A percentile compares a stretch with the other conserved stretches of the same genome.
Conservation (phyloP, 2,329 filamentous ascomycete genomes). For the Anthostomella pinea region DNA sequence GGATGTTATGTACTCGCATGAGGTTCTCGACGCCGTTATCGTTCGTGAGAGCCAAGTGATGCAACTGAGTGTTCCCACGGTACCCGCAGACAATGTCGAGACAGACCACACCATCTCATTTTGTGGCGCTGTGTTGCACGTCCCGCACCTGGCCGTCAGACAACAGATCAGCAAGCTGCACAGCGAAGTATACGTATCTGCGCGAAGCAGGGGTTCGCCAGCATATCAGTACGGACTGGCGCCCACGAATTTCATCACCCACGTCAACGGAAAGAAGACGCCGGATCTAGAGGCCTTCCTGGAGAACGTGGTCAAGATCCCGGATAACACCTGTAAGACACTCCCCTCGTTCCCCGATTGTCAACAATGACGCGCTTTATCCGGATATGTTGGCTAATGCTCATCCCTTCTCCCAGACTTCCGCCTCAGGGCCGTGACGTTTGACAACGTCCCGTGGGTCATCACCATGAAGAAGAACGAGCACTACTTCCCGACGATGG, state of each 20-base stretch:
- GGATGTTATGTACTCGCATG: constrained; percentile 93
- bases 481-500: constrained; percentile 79
- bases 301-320: constrained; percentile 77
- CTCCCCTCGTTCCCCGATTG: background rate
- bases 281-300: constrained; percentile 80
- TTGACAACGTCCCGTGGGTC: constrained; percentile 98
- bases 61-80: constrained; percentile 74
- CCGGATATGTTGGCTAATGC: constrained; percentile 18
- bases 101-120: constrained; percentile 90
- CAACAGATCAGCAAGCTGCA: constrained; percentile 97
- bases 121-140: constrained; percentile 90
- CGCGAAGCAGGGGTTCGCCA: constrained; percentile 77
- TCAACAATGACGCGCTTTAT: constrained; percentile 10
- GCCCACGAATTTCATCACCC: constrained; percentile 95
- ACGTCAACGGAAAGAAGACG: constrained; percentile 86
- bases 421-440: constrained; percentile 93
- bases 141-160: constrained; percentile 90
- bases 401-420: constrained; percentile 68
- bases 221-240: constrained; percentile 88
- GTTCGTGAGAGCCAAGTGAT: constrained; percentile 82
- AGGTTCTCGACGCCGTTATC: constrained; percentile 77
- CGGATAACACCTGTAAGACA: constrained; percentile 83
- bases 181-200: constrained; percentile 93
- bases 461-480: constrained; percentile 99
- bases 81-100: constrained; percentile 85